Evolutionary conservation across 2,329 filamentous ascomycete genomes (phyloP).

Genomic region (Fusarium irregulare): DNA sequence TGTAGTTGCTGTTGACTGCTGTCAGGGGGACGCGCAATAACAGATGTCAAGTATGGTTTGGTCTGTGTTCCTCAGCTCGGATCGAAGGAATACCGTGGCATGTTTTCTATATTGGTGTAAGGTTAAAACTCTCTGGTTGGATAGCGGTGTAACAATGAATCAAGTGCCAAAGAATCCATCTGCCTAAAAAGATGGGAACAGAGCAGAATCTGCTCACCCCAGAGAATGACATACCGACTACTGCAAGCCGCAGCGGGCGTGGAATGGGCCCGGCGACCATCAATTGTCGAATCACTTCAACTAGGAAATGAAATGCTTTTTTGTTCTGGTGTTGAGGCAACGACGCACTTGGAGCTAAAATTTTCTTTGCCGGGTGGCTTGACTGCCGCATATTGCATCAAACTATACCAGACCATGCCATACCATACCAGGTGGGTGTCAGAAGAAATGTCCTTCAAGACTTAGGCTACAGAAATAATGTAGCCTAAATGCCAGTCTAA

Average conservation of each 20-base stretch:
- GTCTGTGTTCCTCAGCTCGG: slow-evolving; percentile 1
- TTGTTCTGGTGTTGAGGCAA: slow-evolving; percentile 28
- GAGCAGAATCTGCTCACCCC: slow-evolving; percentile 2
- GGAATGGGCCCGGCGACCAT: slow-evolving; percentile 5
- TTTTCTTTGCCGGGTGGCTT: slow-evolving; percentile 23
- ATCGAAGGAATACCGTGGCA: neutral
- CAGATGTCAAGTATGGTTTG: slow-evolving; percentile 15
- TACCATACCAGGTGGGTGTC: neutral
- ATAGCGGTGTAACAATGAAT: slow-evolving; percentile 17
- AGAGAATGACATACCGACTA: slow-evolving; percentile 23
- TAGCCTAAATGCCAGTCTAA: too few species aligned
- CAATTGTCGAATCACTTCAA: slow-evolving; percentile 4
- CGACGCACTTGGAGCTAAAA: slow-evolving; percentile 11
- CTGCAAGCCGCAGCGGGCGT: slow-evolving; percentile 38
- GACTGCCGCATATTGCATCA: slow-evolving; percentile 29
- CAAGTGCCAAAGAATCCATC: slow-evolving; percentile 36
- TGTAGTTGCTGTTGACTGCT: neutral
- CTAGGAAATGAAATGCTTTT: neutral
- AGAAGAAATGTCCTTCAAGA: too few species aligned
- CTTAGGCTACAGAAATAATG: too few species aligned
- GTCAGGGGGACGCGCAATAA: slow-evolving; percentile 30
- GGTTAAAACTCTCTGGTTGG: slow-evolving; percentile 2
- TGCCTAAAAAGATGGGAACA: slow-evolving; percentile 40
- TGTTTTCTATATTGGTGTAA: slow-evolving; percentile 17
- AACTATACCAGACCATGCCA: neutral